Evolutionary conservation across 768 basidiomycete species (phyloP).

Genomic region (Tulasnella sp.): DNA sequence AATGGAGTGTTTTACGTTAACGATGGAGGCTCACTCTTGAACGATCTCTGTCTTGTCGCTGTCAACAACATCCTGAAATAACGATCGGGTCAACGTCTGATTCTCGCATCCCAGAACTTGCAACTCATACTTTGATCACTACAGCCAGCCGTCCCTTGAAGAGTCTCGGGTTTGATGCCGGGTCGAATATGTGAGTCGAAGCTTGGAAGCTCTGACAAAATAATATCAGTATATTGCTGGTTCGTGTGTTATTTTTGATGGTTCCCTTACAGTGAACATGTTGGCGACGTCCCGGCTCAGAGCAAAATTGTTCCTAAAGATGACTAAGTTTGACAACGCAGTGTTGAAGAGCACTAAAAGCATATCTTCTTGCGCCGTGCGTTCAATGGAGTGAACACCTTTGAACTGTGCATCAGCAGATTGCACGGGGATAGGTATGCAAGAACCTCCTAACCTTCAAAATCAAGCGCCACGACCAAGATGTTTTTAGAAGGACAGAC

Average conservation of each 20-base stretch:
- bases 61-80: conserved; percentile 48
- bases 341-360: conserved; percentile 12
- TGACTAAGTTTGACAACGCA: conserved; percentile 11
- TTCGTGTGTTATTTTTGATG: conserved; percentile 24
- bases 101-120: no score
- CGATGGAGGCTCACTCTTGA: conserved; percentile 43
- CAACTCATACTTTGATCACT: conserved; percentile 45
- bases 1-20: no score
- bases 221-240: not conserved
- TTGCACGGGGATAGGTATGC: not conserved
- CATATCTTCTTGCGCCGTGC: conserved; percentile 9
- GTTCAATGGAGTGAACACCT: conserved; percentile 14
- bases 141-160: conserved; percentile 51
- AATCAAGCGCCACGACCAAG: conserved; percentile 13
- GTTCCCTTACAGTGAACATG: conserved; percentile 21
- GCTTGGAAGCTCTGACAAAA: conserved; percentile 22
- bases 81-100: no score
- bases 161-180: conserved; percentile 44
- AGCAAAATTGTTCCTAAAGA: conserved; percentile 16
- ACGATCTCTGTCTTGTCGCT: conserved; percentile 49
- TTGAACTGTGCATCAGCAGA: not conserved
- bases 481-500: conserved; percentile 4
- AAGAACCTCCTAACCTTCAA: conserved; percentile 10
- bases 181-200: conserved; percentile 39
- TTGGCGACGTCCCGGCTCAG: conserved; percentile 2